These are phyloP conservation scores for Cichorium intybus DNA, from an alignment of 140 eudicot genomes.

Conservation along the genomic window DNA sequence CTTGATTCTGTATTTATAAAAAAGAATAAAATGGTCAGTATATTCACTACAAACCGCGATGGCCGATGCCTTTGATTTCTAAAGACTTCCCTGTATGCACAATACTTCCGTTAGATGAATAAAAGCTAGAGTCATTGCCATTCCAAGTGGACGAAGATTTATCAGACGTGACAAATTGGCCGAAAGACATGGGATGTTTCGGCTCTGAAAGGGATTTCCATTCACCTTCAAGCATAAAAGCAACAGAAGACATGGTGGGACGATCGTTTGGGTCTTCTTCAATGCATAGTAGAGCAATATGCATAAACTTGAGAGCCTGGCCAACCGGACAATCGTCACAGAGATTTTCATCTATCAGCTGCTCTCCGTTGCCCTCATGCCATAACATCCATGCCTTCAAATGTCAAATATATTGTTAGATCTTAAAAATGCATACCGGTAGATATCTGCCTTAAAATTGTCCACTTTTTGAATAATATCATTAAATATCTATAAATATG, in stretches of 20 bases:
- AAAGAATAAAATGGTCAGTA: no score
- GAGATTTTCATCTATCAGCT: constrained; percentile 16
- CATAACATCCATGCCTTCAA: constrained; percentile 30
- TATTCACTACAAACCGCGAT: no score
- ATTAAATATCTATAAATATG: no score
- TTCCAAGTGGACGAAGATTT: background rate
- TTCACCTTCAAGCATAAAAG: constrained; percentile 23
- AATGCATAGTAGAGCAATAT: constrained; percentile 18
- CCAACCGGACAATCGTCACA: background rate
- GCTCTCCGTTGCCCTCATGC: constrained; percentile 9
- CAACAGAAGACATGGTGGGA: constrained; percentile 25
- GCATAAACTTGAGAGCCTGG: constrained; percentile 5
- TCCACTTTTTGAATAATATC: background rate
- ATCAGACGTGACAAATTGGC: constrained; percentile 10
- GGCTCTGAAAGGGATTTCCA: constrained; percentile 5
- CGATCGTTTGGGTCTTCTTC: constrained; percentile 21
- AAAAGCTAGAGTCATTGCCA: background rate
- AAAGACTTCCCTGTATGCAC: no score
- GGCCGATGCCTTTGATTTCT: no score
- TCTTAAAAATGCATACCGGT: background rate
- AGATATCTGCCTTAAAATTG: background rate
- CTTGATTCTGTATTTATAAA: no score
- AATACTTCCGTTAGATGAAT: background rate
- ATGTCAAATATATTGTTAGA: background rate
- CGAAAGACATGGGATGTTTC: constrained; percentile 4